Evolutionary conservation across 768 basidiomycete species (phyloP).

Genomic region (Crepidotus variabilis): DNA sequence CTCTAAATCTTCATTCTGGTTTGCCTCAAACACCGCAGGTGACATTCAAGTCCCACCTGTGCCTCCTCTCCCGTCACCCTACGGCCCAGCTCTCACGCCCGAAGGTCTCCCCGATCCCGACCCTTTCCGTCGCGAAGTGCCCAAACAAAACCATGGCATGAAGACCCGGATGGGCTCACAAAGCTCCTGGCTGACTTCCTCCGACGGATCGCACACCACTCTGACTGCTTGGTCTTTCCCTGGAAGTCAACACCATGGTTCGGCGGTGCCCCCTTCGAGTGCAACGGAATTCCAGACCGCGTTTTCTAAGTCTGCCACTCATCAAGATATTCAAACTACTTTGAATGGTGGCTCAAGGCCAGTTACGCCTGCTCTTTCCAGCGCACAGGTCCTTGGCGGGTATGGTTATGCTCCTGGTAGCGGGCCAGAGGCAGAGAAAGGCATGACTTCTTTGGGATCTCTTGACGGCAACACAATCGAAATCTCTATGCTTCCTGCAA

Average conservation of each 20-base stretch:
- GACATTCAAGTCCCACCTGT: constrained; percentile 58
- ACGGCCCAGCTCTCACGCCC: constrained; percentile 44
- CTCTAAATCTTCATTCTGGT: constrained; percentile 63
- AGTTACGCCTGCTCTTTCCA: constrained; percentile 49
- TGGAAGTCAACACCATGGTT: constrained; percentile 27
- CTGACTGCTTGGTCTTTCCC: constrained; percentile 72
- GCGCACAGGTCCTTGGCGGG: constrained; percentile 62
- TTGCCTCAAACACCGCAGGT: constrained; percentile 41
- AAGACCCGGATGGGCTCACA: constrained; percentile 59
- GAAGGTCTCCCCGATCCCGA: constrained; percentile 46
- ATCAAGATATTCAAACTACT: constrained; percentile 39
- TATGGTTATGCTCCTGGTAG: constrained; percentile 55
- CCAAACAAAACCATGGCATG: constrained; percentile 33
- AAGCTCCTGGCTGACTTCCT: constrained; percentile 71
- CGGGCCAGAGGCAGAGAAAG: constrained; percentile 51
- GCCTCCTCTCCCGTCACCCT: constrained; percentile 63
- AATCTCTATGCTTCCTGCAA: constrained; percentile 48
- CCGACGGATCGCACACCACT: constrained; percentile 52
- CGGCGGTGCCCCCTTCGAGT: constrained; percentile 13
- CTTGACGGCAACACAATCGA: constrained; percentile 46
- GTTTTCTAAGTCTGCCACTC: constrained; percentile 33
- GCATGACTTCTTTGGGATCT: constrained; percentile 40
- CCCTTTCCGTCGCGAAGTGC: constrained; percentile 58
- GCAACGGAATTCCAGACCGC: constrained; percentile 4
- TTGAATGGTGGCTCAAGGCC: constrained; percentile 33